These are phyloP conservation scores for Malassezia cuniculi DNA, from an alignment of 1,284 basidiomycete species.

Conservation along the genomic window DNA sequence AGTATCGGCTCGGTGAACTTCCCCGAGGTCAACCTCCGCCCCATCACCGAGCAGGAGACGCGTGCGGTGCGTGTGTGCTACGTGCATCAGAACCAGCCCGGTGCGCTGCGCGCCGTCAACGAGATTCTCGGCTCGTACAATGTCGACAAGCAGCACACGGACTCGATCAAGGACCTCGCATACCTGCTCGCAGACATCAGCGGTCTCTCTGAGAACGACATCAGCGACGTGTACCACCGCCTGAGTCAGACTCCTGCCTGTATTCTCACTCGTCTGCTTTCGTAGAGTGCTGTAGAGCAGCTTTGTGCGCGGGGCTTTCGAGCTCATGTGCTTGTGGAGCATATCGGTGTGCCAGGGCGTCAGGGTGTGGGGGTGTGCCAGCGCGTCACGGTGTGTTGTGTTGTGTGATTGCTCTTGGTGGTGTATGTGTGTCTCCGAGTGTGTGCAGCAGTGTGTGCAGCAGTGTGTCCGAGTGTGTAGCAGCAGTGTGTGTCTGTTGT, in stretches of 20 bases:
- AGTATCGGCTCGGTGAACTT: slow-evolving; percentile 92
- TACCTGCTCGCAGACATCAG: slow-evolving; percentile 94
- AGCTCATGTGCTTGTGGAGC: too few species aligned
- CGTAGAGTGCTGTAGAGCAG: neutral
- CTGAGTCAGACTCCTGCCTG: slow-evolving; percentile 58
- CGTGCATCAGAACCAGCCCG: slow-evolving; percentile 92
- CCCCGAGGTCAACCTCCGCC: slow-evolving; percentile 93
- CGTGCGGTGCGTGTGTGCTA: slow-evolving; percentile 81
- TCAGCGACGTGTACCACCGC: slow-evolving; percentile 66
- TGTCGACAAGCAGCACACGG: slow-evolving; percentile 97
- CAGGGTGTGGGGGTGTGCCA: too few species aligned
- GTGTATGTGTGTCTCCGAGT: too few species aligned
- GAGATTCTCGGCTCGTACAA: slow-evolving; percentile 81
- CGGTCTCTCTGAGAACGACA: slow-evolving; percentile 68
- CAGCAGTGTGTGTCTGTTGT: too few species aligned
- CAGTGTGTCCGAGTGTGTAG: too few species aligned
- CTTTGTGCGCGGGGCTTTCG: too few species aligned
- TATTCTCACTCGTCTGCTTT: slow-evolving; percentile 24
- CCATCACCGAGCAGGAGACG: slow-evolving; percentile 62
- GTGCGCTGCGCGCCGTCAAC: slow-evolving; percentile 90
- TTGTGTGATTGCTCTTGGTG: too few species aligned
- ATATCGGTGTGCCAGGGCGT: too few species aligned
- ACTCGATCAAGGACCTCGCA: slow-evolving; percentile 85
- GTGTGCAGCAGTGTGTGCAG: too few species aligned
- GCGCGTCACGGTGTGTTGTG: too few species aligned